Evolutionary conservation across 1,284 basidiomycete species (phyloP).

Genomic region (Wallemia hederae): DNA sequence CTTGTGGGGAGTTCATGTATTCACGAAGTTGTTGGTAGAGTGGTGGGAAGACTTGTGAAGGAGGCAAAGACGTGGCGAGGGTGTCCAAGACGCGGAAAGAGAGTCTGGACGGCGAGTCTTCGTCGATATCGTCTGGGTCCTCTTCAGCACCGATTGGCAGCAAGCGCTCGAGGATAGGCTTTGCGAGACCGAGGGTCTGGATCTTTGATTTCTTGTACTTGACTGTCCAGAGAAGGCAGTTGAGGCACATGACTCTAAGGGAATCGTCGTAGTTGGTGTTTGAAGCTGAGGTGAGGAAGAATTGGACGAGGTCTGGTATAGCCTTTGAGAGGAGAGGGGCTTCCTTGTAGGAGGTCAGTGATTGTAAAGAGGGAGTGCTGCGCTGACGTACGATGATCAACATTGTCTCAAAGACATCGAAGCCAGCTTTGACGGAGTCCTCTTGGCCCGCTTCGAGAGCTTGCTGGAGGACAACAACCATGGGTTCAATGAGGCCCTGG

Average conservation of each 20-base stretch:
- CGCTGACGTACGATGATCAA: constrained; percentile 40
- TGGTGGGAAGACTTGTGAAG: constrained; percentile 83
- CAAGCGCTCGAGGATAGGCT: constrained; percentile 61
- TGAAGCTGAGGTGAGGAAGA: constrained; percentile 58
- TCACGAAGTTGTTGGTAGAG: constrained; percentile 50
- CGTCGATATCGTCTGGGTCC: constrained; percentile 53
- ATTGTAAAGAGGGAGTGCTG: background rate
- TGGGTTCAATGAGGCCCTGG: constrained; percentile 61
- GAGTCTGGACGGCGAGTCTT: constrained; percentile 70
- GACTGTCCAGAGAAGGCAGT: constrained; percentile 84
- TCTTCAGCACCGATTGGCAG: constrained; percentile 82
- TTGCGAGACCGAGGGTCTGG: constrained; percentile 56
- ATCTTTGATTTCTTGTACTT: constrained; percentile 95
- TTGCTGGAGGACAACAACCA: constrained; percentile 72
- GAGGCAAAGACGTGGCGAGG: constrained; percentile 75
- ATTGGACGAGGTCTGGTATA: constrained; percentile 61
- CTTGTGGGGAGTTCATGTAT: constrained; percentile 54
- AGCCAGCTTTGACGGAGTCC: constrained; percentile 55
- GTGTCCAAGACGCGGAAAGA: constrained; percentile 86
- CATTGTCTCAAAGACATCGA: constrained; percentile 87
- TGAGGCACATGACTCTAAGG: constrained; percentile 68
- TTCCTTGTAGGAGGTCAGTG: constrained; percentile 26
- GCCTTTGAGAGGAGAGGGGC: constrained; percentile 69
- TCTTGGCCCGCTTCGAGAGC: constrained; percentile 58
- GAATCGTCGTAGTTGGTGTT: constrained; percentile 52